Evolutionary conservation across 768 basidiomycete genomes (phyloP), one percentile per base, ranked within the genome.

Genomic region (Leccinum fibrillosum): DNA sequence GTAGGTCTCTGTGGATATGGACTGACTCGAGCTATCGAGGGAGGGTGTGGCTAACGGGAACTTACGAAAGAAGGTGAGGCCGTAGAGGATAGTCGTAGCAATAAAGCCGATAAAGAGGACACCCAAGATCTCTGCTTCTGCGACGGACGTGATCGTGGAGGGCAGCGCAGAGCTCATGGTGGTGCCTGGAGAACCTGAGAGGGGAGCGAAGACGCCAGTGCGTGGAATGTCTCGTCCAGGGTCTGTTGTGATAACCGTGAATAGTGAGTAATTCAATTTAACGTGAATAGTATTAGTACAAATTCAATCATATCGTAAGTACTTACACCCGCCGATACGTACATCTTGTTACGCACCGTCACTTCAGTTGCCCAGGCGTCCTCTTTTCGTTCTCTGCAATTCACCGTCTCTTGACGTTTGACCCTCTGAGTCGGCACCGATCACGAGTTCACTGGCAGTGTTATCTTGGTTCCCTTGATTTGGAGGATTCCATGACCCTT

Each of bases 61-160:
- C 71, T 7, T 52, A 69, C 71, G 72, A 59, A 72, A 72, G 55
- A 72, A 74, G 26, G 72, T 72, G 35, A 72, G 61, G 32, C 72
- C 72, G n/a, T 72, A 74, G 13, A 72, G 57, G 1, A 70, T 57
- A 2, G 64, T 66, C 5, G 72, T 56, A 6, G 57, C 55, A 10
- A 68, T 62, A 47, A 72, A 72, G 5, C 73, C 72, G 23, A 66
- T 5, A 50, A 72, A 73, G 37, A 73, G 53, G 19, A 62, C 55
- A 23, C 59, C 52, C 28, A 72, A 49, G 13, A 68, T 74, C 56
- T 71, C 66, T 8, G 61, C 17, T 56, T 69, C 72, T 26, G 57
- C 52, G 4, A 55, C 12, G 34, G 73, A 65, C 2, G 64, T 58
- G 19, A 30, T 9, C 13, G 47, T 11, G 12, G 60, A 7, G 17